These are phyloP conservation scores for Echinosophora koreensis DNA, from an alignment of 306 rosid species.

Conservation along the genomic window DNA sequence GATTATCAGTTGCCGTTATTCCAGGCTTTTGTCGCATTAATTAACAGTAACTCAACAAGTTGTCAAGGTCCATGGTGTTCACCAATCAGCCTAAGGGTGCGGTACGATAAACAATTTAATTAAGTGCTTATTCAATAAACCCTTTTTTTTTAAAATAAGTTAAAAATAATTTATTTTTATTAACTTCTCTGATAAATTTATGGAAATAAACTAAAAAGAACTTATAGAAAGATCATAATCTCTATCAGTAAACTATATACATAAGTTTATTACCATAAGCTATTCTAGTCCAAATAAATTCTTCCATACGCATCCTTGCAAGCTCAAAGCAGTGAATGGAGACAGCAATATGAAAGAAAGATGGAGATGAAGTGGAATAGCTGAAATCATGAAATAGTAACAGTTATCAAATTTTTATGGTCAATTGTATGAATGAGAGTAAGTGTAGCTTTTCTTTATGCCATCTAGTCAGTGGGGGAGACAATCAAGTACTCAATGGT, in stretches of 20 bases:
- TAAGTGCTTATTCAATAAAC: no score
- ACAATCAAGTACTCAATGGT: conserved; percentile 40
- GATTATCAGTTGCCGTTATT: conserved; percentile 45
- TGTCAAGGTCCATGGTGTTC: conserved; percentile 36
- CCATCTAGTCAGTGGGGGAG: conserved; percentile 48
- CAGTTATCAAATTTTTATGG: conserved; percentile 23
- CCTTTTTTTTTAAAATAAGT: no score
- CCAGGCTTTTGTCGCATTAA: conserved; percentile 40
- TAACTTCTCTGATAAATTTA: no score
- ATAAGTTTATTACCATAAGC: no score
- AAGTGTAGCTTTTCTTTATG: conserved; percentile 40
- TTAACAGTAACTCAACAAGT: conserved; percentile 3
- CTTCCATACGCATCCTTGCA: neutral
- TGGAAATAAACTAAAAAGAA: no score
- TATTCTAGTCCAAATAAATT: no score
- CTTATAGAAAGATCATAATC: no score
- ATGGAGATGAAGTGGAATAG: conserved; percentile 24
- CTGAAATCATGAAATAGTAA: conserved; percentile 23
- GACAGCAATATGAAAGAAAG: conserved; percentile 32
- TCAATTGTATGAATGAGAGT: conserved; percentile 12
- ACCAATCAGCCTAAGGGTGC: neutral
- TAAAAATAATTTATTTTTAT: no score
- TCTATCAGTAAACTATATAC: no score
- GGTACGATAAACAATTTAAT: no score
- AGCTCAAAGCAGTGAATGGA: neutral